phyloP scores from a whole-genome alignment of 176 grass and related monocot species.

The Oryza punctata region DNA sequence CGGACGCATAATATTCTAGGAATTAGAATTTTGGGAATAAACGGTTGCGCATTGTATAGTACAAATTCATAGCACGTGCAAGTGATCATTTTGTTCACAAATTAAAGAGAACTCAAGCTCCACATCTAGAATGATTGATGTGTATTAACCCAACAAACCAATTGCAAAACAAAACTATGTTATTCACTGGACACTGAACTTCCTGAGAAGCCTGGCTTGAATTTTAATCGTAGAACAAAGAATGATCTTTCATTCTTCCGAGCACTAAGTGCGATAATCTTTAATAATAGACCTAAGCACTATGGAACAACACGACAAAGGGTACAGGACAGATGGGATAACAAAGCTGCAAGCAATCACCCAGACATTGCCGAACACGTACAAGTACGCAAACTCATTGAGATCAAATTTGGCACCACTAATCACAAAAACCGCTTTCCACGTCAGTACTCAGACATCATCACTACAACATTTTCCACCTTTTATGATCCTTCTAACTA shows the following conservation, averaged over 20 bases:
- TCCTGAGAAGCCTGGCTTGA: neutral
- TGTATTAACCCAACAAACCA: neutral
- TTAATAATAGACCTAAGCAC: neutral
- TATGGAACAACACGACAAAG: conserved; percentile 11
- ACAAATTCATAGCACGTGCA: neutral
- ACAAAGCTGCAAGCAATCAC: neutral
- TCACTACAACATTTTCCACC: conserved; percentile 8
- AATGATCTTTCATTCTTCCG: neutral
- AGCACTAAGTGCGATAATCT: neutral
- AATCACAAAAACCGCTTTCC: neutral
- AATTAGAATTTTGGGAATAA: conserved; percentile 24
- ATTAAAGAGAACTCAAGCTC: conserved; percentile 27
- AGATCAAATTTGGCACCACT: conserved; percentile 7
- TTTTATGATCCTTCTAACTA: conserved; percentile 9
- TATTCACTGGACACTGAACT: conserved; percentile 5
- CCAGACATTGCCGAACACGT: neutral
- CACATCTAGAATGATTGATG: conserved; percentile 9
- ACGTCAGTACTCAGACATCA: conserved; percentile 1
- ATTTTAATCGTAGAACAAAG: conserved; percentile 1
- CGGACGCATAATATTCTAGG: conserved; percentile 14
- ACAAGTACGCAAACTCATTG: neutral
- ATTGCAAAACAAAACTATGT: conserved; percentile 12
- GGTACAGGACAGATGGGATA: conserved; percentile 1
- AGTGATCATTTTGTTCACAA: neutral
- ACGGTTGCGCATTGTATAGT: neutral